Evolutionary conservation across 768 basidiomycete genomes (phyloP), one percentile per base, ranked within the genome.

Genomic region (Calocera cornea): DNA sequence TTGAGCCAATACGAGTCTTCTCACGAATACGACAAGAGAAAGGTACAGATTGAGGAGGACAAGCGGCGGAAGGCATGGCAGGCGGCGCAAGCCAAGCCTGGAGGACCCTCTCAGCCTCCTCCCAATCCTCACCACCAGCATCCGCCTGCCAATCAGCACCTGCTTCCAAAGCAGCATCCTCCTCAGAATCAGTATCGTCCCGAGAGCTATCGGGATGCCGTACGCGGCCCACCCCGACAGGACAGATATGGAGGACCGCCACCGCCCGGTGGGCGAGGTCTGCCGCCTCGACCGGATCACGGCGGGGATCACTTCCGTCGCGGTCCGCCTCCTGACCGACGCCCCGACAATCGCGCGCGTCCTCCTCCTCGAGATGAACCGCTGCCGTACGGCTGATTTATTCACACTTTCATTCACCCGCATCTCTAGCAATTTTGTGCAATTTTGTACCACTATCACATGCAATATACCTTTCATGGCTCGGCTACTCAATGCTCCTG

Each of bases 1-100:
- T 79, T 90, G 31, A 89, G 89, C 2, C 78, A 80, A 7, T 92
- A 92, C 70, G 89, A 92, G 75, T 83, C 89, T 1, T 92, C 89
- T 0, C 89, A 92, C 70, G 89, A 92, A 74, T 89, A 88, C 44
- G 88, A 89, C 76, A 88, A 85, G 54, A 27, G 54, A 27, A 60
- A 60, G 19, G 54, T 27, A 5, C 54, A 60, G 27, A 60, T 60
- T 22, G 54, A 60, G 31, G 54, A 60, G 22, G 54, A 60, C 54
- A 60, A 60, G 31, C 54, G 54, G 19, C 54, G 54, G 27, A 60
- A 60, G 54, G 54, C 54, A 5, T 60, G 54, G 54, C 54, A 60
- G 27, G 54, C 54, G 7, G 54, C 54, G 5, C 54, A 60, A 22
- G 27, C 54, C 7, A 60, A 60, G 54, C 54, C 54, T 2, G 54